Evolutionary conservation across 192 early-diverging fungal species (phyloP).

Genomic region (Mortierella alpina): DNA sequence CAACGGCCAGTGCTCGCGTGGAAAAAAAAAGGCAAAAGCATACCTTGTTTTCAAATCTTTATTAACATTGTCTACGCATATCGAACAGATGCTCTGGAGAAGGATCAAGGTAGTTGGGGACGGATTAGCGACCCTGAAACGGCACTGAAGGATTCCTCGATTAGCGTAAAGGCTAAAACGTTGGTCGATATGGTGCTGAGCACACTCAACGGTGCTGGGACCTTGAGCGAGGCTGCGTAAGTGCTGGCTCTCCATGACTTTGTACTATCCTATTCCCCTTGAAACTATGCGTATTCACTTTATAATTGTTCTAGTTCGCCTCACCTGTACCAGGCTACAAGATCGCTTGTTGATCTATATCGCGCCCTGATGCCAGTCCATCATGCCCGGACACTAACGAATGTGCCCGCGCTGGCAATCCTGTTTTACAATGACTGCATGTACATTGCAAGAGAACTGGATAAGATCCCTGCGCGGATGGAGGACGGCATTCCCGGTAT

Average conservation of each 20-base stretch:
- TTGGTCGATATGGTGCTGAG: slow-evolving; percentile 39
- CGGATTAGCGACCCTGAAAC: slow-evolving; percentile 14
- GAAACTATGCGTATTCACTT: background rate
- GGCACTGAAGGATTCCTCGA: slow-evolving; percentile 33
- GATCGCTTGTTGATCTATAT: slow-evolving; percentile 67
- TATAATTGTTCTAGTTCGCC: slow-evolving; percentile 8
- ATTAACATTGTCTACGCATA: background rate
- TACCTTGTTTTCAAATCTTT: background rate
- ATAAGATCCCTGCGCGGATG: slow-evolving; percentile 51
- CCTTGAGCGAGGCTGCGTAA: slow-evolving; percentile 29
- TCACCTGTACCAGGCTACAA: slow-evolving; percentile 56
- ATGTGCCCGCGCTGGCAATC: slow-evolving; percentile 66
- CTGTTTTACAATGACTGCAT: slow-evolving; percentile 79
- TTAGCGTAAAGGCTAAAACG: slow-evolving; percentile 26
- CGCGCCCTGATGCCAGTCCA: slow-evolving; percentile 71
- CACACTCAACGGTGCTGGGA: slow-evolving; percentile 19
- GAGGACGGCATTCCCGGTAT: slow-evolving; percentile 33
- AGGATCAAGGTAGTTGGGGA: slow-evolving; percentile 18
- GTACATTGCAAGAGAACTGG: slow-evolving; percentile 65
- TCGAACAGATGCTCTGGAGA: slow-evolving; percentile 32
- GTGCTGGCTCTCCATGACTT: slow-evolving; percentile 2
- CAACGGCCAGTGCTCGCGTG: background rate
- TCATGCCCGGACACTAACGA: slow-evolving; percentile 63
- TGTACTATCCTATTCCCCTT: background rate
- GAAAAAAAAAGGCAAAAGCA: background rate